Evolutionary conservation across 1,284 basidiomycete species (phyloP), one percentile per base, ranked within the genome.

Genomic region (Ustilago loliicola): DNA sequence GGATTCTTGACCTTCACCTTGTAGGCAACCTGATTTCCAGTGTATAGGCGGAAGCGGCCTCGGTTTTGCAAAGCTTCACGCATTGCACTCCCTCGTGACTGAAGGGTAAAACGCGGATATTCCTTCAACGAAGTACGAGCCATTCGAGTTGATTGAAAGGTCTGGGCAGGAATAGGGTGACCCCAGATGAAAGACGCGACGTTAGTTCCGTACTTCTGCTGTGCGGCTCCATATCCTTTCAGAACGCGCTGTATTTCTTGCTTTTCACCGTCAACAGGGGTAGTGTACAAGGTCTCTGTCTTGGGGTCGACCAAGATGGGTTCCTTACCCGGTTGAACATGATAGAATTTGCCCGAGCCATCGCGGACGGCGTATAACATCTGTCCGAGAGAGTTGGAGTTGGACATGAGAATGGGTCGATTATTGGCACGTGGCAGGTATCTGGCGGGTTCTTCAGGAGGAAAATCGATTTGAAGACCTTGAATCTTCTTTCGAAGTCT

Each of bases 1-100:
- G 19, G 52, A 30, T 69, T 63, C 0, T 21, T 10, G 2, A 69
- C 27, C 40, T 58, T 69, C 25, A 69, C 42, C 50, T 69, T 60
- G 45, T 25, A 50, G 6, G 21, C 54, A 15, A n/a, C 13, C 3
- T 2, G 51, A n/a, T 21, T 30, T 13, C 21, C 8, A 32, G 34
- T 42, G 29, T 70, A 70, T 17, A 60, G 36, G 17, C 58, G 52
- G 36, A 70, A 53, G 1, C 36, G 38, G 6, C 67, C 67, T 5
- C 40, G 19, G 8, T 21, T 19, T 25, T 69, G 57, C 17, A 69
- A 45, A 2, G 66, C 66, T 5, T 60, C 19, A 3, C 63, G 30
- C 55, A 69, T 60, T 34, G 7, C 7, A 5, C 60, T 25, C 0
- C 23, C 42, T 19, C 52, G 36, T 8, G 36, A n/a, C 3, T 1